phyloP scores from a whole-genome alignment of 495 filamentous ascomycete genomes.

The Pseudoneurospora amorphoporcata region DNA sequence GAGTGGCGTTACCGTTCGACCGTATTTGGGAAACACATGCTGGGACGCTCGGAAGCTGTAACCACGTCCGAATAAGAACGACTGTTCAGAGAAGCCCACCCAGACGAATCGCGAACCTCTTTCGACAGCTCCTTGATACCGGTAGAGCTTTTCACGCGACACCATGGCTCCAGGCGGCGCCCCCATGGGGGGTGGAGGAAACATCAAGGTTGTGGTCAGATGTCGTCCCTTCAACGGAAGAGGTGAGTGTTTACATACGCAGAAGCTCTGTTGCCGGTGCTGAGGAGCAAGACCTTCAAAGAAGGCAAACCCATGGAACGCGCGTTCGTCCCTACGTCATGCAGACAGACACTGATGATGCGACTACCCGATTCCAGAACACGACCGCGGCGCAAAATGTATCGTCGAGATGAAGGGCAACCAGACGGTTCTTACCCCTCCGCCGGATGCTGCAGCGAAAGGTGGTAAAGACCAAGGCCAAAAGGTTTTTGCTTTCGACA shows the following conservation, averaged over 20 bases:
- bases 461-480: slow-evolving; percentile 58
- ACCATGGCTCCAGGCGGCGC: slow-evolving; percentile 56
- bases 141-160: background rate
- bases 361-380: slow-evolving; percentile 44
- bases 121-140: background rate
- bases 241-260: slow-evolving; percentile 49
- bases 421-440: slow-evolving; percentile 80
- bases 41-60: background rate
- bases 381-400: slow-evolving; percentile 88
- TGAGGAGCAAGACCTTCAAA: background rate
- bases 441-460: slow-evolving; percentile 49
- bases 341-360: slow-evolving; percentile 5
- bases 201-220: slow-evolving; percentile 99
- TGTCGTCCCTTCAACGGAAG: slow-evolving; percentile 83
- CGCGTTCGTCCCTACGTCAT: background rate
- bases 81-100: background rate
- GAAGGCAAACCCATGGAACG: background rate
- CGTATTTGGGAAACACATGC: background rate
- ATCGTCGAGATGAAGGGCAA: slow-evolving; percentile 91
- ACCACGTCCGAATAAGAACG: background rate
- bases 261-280: background rate
- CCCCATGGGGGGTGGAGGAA: slow-evolving; percentile 58
- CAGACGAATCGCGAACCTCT: background rate
- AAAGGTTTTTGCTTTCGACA: slow-evolving; percentile 92
- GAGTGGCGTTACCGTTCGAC: background rate